Base-by-base conservation (phyloP, 305 asterid species). In the Withania somnifera region DNA sequence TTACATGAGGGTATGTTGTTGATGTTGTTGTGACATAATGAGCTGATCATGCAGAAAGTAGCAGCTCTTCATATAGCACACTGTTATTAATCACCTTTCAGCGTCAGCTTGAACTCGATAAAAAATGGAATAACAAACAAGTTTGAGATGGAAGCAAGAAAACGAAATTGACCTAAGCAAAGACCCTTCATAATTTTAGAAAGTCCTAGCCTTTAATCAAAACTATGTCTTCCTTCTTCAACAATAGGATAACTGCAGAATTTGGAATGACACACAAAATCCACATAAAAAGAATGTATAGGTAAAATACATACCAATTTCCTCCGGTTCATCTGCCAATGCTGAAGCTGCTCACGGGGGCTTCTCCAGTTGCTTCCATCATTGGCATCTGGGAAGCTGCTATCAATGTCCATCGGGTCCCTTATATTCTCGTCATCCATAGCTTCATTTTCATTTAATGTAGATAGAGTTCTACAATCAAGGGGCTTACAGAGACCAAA, bases 401-500 rank as follows among this genome's bases (percentile, higher is more conserved):
- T 86, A 86, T 95, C 98, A 47, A 94, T 86, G 34, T 94, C 97
- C 97, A 94, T 93, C 11, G 97, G 91, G 71, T 94, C 93, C 86
- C 90, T 91, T 64, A 89, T 88, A 84, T 88, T 91, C 88, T 93
- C 97, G 83, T 94, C 99, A 93, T 85, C 95, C 97, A 94, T 86
- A 85, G 95, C 89, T 89, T 92, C 94, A 50, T 94, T 86, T 87
- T 93, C 98, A 63, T 90, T 92, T 85, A 93, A 92, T 36, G 97
- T 91, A 81, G 96, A 84, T 82, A 94, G 87, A 17, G 97, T 92
- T 88, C 97, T 91, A 86, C 98, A 93, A 85, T 95, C 99, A 54
- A 95, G 97, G 64, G 99, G 98, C 90, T 95, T 95, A 90, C 98
- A 95, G 60, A 95, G 98, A 81, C 99, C 99, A 88, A 95, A 95